A percentile compares a stretch with the other conserved stretches of the same genome.
phyloP scores from a whole-genome alignment of 805 yeast genomes.

The Helenozyma baotianmanensis region DNA sequence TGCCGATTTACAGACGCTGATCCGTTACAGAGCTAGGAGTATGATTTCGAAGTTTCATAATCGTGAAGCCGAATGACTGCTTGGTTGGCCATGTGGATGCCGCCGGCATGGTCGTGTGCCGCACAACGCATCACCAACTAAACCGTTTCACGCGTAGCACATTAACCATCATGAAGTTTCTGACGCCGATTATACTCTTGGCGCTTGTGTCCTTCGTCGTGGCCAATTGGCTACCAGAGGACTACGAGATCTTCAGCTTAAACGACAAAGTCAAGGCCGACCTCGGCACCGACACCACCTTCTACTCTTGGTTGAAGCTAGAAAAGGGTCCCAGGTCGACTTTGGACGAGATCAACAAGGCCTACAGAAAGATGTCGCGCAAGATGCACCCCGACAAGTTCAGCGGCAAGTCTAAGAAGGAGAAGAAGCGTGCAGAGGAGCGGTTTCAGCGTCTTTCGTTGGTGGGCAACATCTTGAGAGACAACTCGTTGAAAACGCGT shows the following conservation, averaged over 20 bases:
- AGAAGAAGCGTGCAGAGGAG: constrained; percentile 52
- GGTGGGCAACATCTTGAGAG: constrained; percentile 69
- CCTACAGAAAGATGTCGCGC: constrained; percentile 67
- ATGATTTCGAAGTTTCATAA: no score
- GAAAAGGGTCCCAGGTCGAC: constrained; percentile 43
- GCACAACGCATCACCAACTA: no score
- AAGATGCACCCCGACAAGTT: constrained; percentile 83
- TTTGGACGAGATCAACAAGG: constrained; percentile 53
- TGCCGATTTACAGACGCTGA: no score
- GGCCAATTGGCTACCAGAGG: constrained; percentile 55
- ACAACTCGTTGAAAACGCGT: constrained; percentile 49
- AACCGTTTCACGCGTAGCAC: no score
- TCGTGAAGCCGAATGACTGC: no score
- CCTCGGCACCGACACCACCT: constrained; percentile 56
- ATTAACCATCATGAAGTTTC: constrained; percentile 12
- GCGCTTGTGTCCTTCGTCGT: constrained; percentile 25
- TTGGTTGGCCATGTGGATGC: no score
- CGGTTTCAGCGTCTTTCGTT: constrained; percentile 74
- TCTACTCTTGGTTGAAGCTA: constrained; percentile 65
- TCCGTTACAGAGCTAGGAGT: no score
- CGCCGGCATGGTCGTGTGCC: no score
- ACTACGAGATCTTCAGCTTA: constrained; percentile 74
- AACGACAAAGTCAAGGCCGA: constrained; percentile 60
- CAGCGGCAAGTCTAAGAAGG: constrained; percentile 19
- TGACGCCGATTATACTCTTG: constrained; percentile 10